Base-by-base conservation (phyloP, 257 asterid genomes). In the Scutellaria barbata region DNA sequence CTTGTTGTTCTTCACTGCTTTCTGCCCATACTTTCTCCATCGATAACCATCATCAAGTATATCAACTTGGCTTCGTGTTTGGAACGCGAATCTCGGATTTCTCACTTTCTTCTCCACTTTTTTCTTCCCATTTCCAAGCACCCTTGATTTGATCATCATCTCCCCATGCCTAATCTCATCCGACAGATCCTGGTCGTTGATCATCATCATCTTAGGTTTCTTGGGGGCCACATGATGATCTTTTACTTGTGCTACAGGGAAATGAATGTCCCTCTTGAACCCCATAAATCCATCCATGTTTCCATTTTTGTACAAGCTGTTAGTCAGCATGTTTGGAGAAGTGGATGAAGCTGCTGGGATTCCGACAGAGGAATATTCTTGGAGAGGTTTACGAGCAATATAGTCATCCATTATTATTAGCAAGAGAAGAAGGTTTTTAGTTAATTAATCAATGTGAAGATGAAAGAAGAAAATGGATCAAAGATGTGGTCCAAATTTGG, bases 11-110 rank as follows among this genome's bases (percentile, higher is more conserved):
- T 88, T 88, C 46, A 88, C 95, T 3, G 84, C 80, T 72, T 88
- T 88, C 40, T 86, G 95, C 50, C 95, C 95, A 50, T 88, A 86
- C 68, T 88, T 88, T 76, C 95, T 81, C 94, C 94, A 87, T 0
- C 90, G 83, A 74, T 85, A 88, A 5, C 95, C 95, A 61, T 88
- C 95, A 43, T 88, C 95, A 17, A 88, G 95, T 62, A 85, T 84
- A 55, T 87, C 92, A 55, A 87, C 90, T 68, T 74, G 88, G 76
- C 90, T 85, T 71, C 87, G 80, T 4, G 90, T 83, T 60, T 81
- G 83, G 20, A 87, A 87, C n/a, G 93, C 89, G 74, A 76, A 77
- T 60, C 76, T 81, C 16, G 80, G 87, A 70, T 66, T 82, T 66
- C 72, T 80, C 16, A 47, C 72, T 76, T 83, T 82, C 86, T 79